Conservation (phyloP, 1,284 basidiomycete species). For the Fistulinella staudtii region DNA sequence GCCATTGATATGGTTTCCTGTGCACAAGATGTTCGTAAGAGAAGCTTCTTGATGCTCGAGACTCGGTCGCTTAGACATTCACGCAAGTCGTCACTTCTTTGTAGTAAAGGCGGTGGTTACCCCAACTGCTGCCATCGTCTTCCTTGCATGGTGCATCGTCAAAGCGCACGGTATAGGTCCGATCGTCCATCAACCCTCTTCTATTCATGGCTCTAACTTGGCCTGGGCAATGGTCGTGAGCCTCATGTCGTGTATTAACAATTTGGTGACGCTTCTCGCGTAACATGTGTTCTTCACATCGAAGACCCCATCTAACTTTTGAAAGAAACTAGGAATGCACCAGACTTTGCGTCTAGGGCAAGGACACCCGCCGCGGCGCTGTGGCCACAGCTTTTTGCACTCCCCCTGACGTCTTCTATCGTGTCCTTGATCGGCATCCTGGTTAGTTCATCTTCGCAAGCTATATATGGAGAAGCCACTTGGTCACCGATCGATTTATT, state of each 20-base stretch:
- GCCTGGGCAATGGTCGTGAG: conserved; percentile 79
- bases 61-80: conserved; percentile 12
- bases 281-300: conserved; percentile 30
- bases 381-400: conserved; percentile 67
- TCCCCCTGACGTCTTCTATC: conserved; percentile 73
- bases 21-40: conserved; percentile 66
- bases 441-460: conserved; percentile 74
- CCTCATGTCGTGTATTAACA: conserved; percentile 77
- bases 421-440: conserved; percentile 84
- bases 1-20: conserved; percentile 76
- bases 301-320: conserved; percentile 13
- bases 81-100: conserved; percentile 70
- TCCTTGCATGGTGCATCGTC: conserved; percentile 80
- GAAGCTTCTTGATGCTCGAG: conserved; percentile 13
- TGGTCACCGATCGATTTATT: conserved; percentile 81
- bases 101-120: conserved; percentile 74
- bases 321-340: conserved; percentile 54
- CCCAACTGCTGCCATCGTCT: conserved; percentile 69
- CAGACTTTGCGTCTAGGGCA: conserved; percentile 76
- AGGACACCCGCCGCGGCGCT: conserved; percentile 62
- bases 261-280: conserved; percentile 74
- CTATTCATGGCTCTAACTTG: conserved; percentile 64
- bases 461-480: conserved; percentile 73
- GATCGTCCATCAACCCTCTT: conserved; percentile 67
- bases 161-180: conserved; percentile 79